Conservation (phyloP, 106 monocot species). For the Platanthera zijinensis region DNA sequence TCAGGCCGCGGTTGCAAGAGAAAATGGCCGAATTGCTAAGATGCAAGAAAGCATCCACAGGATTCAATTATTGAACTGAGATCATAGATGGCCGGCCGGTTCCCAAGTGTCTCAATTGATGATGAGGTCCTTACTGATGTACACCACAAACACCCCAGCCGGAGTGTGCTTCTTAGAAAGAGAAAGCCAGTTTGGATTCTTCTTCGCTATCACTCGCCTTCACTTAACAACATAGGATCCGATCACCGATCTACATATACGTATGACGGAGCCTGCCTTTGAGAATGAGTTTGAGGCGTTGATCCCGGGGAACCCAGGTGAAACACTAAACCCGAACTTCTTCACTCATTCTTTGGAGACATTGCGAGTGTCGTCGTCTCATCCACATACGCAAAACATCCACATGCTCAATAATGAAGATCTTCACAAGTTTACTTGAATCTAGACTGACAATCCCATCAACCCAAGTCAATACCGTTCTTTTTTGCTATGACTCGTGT, state of each 20-base stretch:
- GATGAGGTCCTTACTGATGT: neutral
- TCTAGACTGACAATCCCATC: no score
- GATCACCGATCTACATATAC: neutral
- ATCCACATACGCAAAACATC: no score
- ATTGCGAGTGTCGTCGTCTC: neutral
- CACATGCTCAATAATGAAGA: no score
- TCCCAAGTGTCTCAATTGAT: neutral
- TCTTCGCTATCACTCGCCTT: no score
- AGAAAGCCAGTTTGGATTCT: no score
- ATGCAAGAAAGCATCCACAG: conserved; percentile 1
- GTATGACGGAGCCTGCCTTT: neutral
- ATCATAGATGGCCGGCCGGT: neutral
- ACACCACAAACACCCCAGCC: conserved; percentile 4
- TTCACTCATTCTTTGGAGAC: conserved; percentile 4
- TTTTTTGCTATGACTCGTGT: no score
- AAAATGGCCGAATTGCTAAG: neutral
- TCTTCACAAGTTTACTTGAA: no score
- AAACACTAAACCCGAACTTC: no score
- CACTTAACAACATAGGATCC: neutral
- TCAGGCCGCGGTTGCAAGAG: neutral
- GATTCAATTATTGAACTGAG: neutral
- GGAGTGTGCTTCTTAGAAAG: conserved; percentile 4
- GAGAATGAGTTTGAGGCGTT: conserved; percentile 5
- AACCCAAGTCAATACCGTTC: no score
- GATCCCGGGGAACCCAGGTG: no score